Percentiles rank a stretch among this genome's conserved stretches.
Evolutionary conservation across 352 stramenopile genomes (phyloP).

Genomic region (Globisporangium barbulae): DNA sequence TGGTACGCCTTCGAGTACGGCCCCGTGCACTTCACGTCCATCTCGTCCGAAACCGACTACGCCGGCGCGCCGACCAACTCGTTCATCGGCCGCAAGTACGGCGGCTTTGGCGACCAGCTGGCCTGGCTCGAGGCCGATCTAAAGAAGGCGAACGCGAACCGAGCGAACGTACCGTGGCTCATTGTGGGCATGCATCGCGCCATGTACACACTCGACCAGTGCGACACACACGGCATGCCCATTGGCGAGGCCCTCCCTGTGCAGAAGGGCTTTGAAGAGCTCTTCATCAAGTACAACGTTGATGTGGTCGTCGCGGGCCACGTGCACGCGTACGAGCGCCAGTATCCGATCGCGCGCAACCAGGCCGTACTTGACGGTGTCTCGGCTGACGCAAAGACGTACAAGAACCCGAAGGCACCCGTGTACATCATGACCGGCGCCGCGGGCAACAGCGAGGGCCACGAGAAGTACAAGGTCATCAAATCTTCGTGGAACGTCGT

Average conservation of each 20-base stretch:
- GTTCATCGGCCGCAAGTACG: constrained; percentile 25
- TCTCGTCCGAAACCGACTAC: constrained; percentile 80
- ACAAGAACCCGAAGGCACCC: constrained; percentile 53
- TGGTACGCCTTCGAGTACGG: constrained; percentile 89
- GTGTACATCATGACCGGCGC: constrained; percentile 67
- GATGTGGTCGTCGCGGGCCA: constrained; percentile 84
- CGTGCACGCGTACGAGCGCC: constrained; percentile 83
- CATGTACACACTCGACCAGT: constrained; percentile 31
- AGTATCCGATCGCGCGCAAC: constrained; percentile 50
- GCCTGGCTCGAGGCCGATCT: constrained; percentile 49
- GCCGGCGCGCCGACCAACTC: constrained; percentile 34
- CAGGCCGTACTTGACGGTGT: constrained; percentile 41
- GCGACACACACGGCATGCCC: constrained; percentile 14
- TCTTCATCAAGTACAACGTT: constrained; percentile 85
- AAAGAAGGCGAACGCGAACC: constrained; percentile 40
- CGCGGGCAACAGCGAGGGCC: constrained; percentile 58
- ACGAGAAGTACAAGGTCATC: constrained; percentile 20
- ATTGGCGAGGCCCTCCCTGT: constrained; percentile 24
- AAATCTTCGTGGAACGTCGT: constrained; percentile 38
- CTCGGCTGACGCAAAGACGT: constrained; percentile 49
- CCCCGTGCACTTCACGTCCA: constrained; percentile 73
- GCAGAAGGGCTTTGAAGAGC: constrained; percentile 68
- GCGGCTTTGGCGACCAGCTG: constrained; percentile 49
- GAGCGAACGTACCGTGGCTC: constrained; percentile 43
- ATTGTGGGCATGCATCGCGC: constrained; percentile 53